These are phyloP conservation scores for Penicillium cinerascens DNA, from an alignment of 495 filamentous ascomycete species.

Conservation along the genomic window DNA sequence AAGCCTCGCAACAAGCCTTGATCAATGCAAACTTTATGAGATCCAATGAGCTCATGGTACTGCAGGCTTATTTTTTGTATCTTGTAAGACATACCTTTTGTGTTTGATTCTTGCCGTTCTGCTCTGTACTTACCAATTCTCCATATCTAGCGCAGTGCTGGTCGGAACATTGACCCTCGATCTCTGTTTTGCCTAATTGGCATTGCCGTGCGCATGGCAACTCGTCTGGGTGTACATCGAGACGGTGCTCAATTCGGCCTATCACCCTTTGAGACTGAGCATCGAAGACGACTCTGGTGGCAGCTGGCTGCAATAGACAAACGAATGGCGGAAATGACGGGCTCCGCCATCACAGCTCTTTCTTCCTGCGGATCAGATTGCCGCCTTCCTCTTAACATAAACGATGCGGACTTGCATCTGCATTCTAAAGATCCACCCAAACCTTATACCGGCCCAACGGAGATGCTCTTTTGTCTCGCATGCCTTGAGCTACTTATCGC, in stretches of 20 bases:
- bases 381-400: slow-evolving; percentile 37
- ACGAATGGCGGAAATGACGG: slow-evolving; percentile 60
- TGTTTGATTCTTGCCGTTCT: not conserved
- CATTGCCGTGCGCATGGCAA: slow-evolving; percentile 65
- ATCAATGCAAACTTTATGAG: slow-evolving; percentile 64
- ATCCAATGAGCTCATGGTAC: slow-evolving; percentile 58
- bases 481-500: slow-evolving; percentile 33
- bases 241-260: slow-evolving; percentile 60
- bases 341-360: slow-evolving; percentile 56
- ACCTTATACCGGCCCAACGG: slow-evolving; percentile 11
- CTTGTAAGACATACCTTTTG: slow-evolving; percentile 29
- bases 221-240: slow-evolving; percentile 48
- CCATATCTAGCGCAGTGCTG: slow-evolving; percentile 32
- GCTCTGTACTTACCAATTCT: not conserved
- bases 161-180: slow-evolving; percentile 50
- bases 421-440: slow-evolving; percentile 21
- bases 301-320: slow-evolving; percentile 63
- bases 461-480: slow-evolving; percentile 26
- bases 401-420: slow-evolving; percentile 35
- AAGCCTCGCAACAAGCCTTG: slow-evolving; percentile 65
- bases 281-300: slow-evolving; percentile 69
- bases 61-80: slow-evolving; percentile 70
- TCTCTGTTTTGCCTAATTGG: slow-evolving; percentile 57
- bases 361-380: slow-evolving; percentile 33
- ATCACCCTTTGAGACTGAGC: slow-evolving; percentile 65